Evolutionary conservation across 352 stramenopile species (phyloP).

Genomic region (Globisporangium paroecandrum): DNA sequence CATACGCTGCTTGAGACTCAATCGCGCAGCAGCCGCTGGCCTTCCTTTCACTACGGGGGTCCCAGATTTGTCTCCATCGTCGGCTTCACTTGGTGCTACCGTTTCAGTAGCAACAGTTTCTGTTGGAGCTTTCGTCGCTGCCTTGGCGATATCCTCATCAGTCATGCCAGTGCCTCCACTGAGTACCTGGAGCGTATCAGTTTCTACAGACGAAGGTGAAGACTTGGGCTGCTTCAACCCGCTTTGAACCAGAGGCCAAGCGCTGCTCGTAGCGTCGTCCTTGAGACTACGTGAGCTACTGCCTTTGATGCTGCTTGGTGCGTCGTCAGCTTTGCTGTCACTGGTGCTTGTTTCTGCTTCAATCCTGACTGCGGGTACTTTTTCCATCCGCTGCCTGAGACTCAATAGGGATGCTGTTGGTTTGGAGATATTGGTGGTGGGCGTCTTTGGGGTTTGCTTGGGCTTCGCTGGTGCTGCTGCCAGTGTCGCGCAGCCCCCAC

Average conservation of each 20-base stretch:
- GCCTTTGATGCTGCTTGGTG: neutral
- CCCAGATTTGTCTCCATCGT: neutral
- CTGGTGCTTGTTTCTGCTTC: neutral
- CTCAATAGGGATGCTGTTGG: neutral
- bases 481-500: neutral
- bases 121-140: too few species aligned
- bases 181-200: neutral
- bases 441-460: neutral
- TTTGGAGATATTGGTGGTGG: neutral
- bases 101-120: too few species aligned
- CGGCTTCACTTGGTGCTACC: neutral
- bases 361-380: neutral
- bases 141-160: too few species aligned
- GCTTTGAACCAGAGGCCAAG: neutral
- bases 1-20: constrained; percentile 10
- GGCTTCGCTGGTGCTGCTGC: neutral
- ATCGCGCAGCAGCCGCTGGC: neutral
- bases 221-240: neutral
- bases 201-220: neutral
- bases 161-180: neutral
- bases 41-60: neutral
- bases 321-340: neutral
- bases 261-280: neutral
- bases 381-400: constrained; percentile 2
- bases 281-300: neutral